Conservation (phyloP, 202 grass and related monocot genomes). For the Dendrocalamus latiflorus region DNA sequence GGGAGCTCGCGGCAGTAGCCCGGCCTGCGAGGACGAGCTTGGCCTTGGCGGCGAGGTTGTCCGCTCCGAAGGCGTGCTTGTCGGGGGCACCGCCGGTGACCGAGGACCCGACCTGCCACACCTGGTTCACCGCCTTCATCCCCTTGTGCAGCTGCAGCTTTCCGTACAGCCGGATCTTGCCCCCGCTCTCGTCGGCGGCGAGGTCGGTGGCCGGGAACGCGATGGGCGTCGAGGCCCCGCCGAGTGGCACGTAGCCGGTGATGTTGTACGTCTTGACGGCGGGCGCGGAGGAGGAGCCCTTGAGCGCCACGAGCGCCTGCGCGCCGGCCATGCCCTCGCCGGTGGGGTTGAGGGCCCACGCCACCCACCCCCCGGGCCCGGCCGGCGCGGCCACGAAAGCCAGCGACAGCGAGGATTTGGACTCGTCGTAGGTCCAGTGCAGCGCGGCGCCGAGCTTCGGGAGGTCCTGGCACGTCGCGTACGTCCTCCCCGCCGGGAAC, state of each 20-base stretch:
- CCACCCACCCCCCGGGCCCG: constrained; percentile 54
- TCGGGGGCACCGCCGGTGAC: constrained; percentile 52
- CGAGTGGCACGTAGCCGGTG: constrained; percentile 37
- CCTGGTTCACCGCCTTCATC: constrained; percentile 55
- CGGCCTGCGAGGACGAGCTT: constrained; percentile 45
- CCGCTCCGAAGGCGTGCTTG: constrained; percentile 55
- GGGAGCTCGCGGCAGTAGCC: not conserved
- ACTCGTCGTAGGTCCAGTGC: constrained; percentile 73
- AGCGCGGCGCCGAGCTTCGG: too few species aligned
- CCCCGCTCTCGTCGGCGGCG: constrained; percentile 46
- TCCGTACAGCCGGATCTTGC: constrained; percentile 65
- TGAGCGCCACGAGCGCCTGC: constrained; percentile 72
- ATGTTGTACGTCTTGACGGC: constrained; percentile 80
- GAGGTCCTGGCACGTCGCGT: too few species aligned
- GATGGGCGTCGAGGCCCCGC: constrained; percentile 38
- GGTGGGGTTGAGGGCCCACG: constrained; percentile 82
- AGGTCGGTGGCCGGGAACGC: constrained; percentile 54
- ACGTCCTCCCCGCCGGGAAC: too few species aligned
- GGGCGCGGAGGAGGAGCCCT: constrained; percentile 20
- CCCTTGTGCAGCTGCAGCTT: constrained; percentile 56
- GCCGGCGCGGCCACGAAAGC: constrained; percentile 77
- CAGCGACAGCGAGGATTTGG: constrained; percentile 48
- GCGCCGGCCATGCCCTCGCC: constrained; percentile 52
- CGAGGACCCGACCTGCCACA: constrained; percentile 77
- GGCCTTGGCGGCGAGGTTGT: constrained; percentile 52